These are phyloP conservation scores for Zymoseptoria tritici DNA, from an alignment of 2,329 filamentous ascomycete genomes.

Conservation along the genomic window DNA sequence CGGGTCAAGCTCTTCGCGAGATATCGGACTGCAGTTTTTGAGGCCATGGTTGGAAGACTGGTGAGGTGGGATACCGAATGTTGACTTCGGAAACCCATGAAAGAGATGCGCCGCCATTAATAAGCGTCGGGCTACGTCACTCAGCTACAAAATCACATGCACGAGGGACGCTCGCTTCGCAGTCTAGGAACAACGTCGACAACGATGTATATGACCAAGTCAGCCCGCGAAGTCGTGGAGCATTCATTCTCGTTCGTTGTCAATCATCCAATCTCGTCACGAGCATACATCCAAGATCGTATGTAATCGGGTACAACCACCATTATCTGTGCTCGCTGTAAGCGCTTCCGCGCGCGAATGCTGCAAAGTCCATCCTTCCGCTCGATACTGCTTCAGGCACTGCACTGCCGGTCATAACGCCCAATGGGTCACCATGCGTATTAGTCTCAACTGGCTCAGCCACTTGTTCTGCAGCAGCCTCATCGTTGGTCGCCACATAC, in stretches of 20 bases:
- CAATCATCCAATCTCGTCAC: neutral
- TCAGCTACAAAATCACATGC: neutral
- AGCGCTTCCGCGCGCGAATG: conserved; percentile 15
- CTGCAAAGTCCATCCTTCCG: conserved; percentile 10
- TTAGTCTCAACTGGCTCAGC: neutral
- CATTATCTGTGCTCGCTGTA: conserved; percentile 8
- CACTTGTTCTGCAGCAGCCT: neutral
- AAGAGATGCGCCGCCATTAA: neutral
- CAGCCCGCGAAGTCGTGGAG: neutral
- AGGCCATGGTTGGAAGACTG: conserved; percentile 4
- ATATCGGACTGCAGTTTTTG: conserved; percentile 6
- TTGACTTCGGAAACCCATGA: neutral
- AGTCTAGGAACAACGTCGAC: no score
- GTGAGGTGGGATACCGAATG: neutral
- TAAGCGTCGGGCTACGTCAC: neutral
- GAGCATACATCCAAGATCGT: neutral
- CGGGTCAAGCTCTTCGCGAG: conserved; percentile 3
- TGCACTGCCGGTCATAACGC: conserved; percentile 2
- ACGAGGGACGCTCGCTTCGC: neutral
- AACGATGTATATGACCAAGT: no score
- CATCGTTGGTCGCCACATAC: neutral
- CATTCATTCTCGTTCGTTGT: neutral
- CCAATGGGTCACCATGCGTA: conserved; percentile 9
- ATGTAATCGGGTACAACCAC: neutral
- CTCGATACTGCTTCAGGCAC: neutral